These are phyloP conservation scores for Nothophoma quercina DNA, from an alignment of 2,329 filamentous ascomycete species.

Conservation along the genomic window DNA sequence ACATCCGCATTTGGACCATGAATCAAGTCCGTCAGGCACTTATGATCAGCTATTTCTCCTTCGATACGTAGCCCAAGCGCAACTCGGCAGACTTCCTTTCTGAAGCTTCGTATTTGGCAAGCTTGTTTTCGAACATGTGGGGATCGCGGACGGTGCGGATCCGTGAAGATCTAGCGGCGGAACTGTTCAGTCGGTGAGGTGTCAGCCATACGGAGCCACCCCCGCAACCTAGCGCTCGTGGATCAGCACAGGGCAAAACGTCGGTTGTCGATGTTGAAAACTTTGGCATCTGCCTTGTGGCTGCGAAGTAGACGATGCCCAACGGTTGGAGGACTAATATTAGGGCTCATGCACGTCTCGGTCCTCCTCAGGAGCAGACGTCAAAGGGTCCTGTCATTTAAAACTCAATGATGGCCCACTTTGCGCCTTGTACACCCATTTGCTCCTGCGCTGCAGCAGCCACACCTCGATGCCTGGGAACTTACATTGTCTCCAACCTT, in stretches of 20 bases:
- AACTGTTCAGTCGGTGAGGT: not conserved
- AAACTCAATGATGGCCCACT: not conserved
- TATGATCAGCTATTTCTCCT: not conserved
- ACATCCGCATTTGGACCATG: not conserved
- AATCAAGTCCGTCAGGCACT: not conserved
- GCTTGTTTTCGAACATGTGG: not conserved
- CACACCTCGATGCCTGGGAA: not conserved
- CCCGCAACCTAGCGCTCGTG: conserved; percentile 3
- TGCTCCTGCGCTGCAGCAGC: not conserved
- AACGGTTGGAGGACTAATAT: not conserved
- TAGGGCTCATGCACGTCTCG: conserved; percentile 1
- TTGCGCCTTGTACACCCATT: not conserved
- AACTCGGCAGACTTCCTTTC: conserved; percentile 9
- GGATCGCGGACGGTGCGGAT: not conserved
- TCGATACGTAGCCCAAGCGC: not conserved
- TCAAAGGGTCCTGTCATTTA: conserved; percentile 1
- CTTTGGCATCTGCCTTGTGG: not conserved
- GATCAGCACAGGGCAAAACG: conserved; percentile 9
- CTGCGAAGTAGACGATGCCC: not conserved
- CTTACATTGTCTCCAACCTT: not conserved
- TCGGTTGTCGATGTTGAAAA: not conserved
- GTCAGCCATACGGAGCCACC: not conserved
- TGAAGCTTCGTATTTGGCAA: not conserved
- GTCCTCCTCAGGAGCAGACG: not conserved
- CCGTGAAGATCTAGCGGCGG: conserved; percentile 4